A percentile compares a stretch with the other conserved stretches of the same genome.
These are phyloP conservation scores for Aristolochia contorta DNA, from an alignment of 164 flowering plant genomes.

Conservation along the genomic window DNA sequence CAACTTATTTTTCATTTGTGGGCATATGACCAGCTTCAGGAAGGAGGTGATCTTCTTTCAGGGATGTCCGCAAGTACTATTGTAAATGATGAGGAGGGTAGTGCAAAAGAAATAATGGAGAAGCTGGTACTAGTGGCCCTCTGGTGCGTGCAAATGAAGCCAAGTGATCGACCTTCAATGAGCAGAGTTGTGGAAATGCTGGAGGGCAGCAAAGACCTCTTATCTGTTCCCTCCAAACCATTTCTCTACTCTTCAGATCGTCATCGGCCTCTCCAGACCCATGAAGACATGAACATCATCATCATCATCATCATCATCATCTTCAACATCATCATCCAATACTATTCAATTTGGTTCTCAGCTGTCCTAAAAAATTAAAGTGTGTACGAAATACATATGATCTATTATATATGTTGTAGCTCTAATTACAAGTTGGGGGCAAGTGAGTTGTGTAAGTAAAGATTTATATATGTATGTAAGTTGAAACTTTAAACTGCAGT, in stretches of 20 bases:
- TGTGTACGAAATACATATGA: too few relatives aligned
- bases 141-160: constrained; percentile 26
- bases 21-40: constrained; percentile 4
- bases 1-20: constrained; percentile 3
- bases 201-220: constrained; percentile 8
- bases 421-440: too few relatives aligned
- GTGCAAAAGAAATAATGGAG: constrained; percentile 10
- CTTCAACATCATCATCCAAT: too few relatives aligned
- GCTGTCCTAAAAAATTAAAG: too few relatives aligned
- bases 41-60: neutral
- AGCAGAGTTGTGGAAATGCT: constrained; percentile 18
- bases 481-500: too few relatives aligned
- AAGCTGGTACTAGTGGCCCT: constrained; percentile 18
- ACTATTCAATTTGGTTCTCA: too few relatives aligned
- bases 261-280: too few relatives aligned
- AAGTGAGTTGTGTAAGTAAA: too few relatives aligned
- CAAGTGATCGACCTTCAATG: constrained; percentile 21
- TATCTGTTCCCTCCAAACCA: constrained; percentile 16
- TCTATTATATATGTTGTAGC: too few relatives aligned
- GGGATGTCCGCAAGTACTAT: neutral
- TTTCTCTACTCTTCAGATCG: constrained; percentile 1
- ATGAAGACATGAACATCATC: too few relatives aligned
- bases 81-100: neutral
- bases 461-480: too few relatives aligned
- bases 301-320: too few relatives aligned